phyloP scores from a whole-genome alignment of 306 rosid species.

The Mimosa pudica region DNA sequence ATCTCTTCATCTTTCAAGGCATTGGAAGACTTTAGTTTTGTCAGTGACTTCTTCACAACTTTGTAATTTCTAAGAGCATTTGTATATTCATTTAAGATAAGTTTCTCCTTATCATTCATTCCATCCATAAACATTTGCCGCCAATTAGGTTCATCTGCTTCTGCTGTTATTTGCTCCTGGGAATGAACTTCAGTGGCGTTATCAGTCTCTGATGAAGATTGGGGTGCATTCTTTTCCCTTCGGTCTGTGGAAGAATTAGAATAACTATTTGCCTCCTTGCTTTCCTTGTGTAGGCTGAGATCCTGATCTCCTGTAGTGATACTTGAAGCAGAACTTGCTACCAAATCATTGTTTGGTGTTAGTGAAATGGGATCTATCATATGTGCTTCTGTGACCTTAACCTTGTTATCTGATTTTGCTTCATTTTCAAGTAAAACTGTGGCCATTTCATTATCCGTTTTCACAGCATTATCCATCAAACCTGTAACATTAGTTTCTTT shows the following conservation, averaged over 20 bases:
- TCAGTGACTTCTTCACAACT: conserved; percentile 72
- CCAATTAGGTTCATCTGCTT: conserved; percentile 85
- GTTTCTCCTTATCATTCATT: conserved; percentile 68
- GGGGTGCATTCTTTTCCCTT: conserved; percentile 35
- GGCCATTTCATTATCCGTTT: not conserved
- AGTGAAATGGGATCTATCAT: too few species aligned
- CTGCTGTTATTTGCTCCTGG: conserved; percentile 25
- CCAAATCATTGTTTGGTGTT: conserved; percentile 22
- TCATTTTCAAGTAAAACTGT: not conserved
- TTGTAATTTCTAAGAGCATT: conserved; percentile 77
- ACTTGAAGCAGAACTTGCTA: conserved; percentile 29
- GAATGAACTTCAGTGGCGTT: conserved; percentile 21
- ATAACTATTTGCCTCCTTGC: conserved; percentile 24
- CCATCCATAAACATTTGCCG: conserved; percentile 63
- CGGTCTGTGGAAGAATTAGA: conserved; percentile 33
- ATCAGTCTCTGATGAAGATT: conserved; percentile 26
- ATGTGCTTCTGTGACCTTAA: too few species aligned
- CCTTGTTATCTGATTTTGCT: not conserved
- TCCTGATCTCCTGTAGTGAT: conserved; percentile 36
- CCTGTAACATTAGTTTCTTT: conserved; percentile 25
- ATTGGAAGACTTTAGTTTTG: conserved; percentile 62
- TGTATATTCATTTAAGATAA: conserved; percentile 75
- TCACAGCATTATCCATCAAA: conserved; percentile 24
- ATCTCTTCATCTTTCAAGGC: conserved; percentile 84
- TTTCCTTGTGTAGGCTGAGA: conserved; percentile 25